phyloP scores from a whole-genome alignment of 1,139 yeast genomes.

The Kurtzmaniella quercitrusa region DNA sequence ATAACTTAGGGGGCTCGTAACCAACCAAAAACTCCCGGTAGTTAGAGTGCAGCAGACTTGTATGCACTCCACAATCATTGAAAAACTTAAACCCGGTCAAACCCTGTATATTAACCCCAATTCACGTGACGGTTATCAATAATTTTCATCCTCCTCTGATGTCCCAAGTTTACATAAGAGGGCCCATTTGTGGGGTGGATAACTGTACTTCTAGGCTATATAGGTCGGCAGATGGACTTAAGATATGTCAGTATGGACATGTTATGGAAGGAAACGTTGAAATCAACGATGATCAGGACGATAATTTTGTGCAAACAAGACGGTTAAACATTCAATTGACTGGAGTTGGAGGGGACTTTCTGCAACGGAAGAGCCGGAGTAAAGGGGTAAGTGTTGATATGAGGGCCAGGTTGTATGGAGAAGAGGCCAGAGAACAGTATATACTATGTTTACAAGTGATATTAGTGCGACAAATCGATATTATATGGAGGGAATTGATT shows the following conservation, averaged over 20 bases:
- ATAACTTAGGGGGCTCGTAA: background rate
- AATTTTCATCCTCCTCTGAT: conserved; percentile 8
- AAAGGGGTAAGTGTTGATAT: conserved; percentile 9
- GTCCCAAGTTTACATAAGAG: conserved; percentile 52
- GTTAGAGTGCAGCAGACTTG: no score
- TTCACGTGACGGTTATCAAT: no score
- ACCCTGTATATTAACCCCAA: no score
- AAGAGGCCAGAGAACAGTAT: conserved; percentile 43
- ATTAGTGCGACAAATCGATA: conserved; percentile 43
- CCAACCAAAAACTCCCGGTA: no score
- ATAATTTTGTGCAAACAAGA: conserved; percentile 41
- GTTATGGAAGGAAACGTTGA: conserved; percentile 79
- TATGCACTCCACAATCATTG: no score
- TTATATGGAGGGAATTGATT: conserved; percentile 22
- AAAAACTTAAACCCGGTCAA: no score
- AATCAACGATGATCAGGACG: conserved; percentile 71
- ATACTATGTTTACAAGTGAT: conserved; percentile 53
- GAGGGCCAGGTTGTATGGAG: conserved; percentile 41
- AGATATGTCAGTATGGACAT: conserved; percentile 88
- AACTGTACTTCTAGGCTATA: conserved; percentile 82
- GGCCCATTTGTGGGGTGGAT: conserved; percentile 83
- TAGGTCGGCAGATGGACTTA: conserved; percentile 67
- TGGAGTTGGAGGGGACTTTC: conserved; percentile 18
- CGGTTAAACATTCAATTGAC: conserved; percentile 40
- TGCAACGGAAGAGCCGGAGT: conserved; percentile 13